Evolutionary conservation across 169 alveolate genomes (phyloP).

Genomic region (Plasmodium coatneyi): DNA sequence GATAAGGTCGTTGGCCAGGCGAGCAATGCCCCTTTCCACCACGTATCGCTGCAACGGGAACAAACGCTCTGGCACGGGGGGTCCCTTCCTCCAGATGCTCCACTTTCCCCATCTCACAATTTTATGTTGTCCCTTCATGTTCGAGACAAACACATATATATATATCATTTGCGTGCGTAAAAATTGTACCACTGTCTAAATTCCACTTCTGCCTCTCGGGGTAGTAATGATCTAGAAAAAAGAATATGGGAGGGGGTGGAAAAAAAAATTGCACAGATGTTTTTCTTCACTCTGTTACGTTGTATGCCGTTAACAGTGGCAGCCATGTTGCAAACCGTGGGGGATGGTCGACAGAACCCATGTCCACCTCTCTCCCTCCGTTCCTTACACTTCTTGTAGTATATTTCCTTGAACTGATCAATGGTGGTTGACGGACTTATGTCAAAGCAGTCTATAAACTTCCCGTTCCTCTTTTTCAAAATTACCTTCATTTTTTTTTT

Average conservation of each 20-base stretch:
- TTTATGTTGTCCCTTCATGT: background rate
- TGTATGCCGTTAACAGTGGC: background rate
- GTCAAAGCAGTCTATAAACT: slow-evolving; percentile 81
- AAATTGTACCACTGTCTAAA: slow-evolving; percentile 77
- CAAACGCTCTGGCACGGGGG: background rate
- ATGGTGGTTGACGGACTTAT: slow-evolving; percentile 81
- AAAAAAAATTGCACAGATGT: background rate
- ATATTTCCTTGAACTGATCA: slow-evolving; percentile 78
- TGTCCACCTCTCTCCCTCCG: background rate
- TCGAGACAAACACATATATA: background rate
- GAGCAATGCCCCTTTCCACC: background rate
- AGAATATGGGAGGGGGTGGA: background rate
- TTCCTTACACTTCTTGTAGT: slow-evolving; percentile 79
- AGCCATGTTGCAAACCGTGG: background rate
- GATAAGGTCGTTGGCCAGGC: background rate
- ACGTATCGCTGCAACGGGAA: background rate
- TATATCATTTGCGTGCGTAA: slow-evolving; percentile 19
- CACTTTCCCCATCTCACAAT: background rate
- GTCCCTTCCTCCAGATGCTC: background rate
- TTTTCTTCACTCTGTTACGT: background rate
- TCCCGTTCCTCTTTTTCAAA: slow-evolving; percentile 81
- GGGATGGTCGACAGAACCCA: background rate
- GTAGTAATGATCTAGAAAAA: slow-evolving; percentile 83
- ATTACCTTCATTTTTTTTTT: slow-evolving; percentile 78
- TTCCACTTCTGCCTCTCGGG: slow-evolving; percentile 89